Evolutionary conservation across 306 rosid genomes (phyloP), one percentile per base, ranked within the genome.

Genomic region (Medicago ruthenica): DNA sequence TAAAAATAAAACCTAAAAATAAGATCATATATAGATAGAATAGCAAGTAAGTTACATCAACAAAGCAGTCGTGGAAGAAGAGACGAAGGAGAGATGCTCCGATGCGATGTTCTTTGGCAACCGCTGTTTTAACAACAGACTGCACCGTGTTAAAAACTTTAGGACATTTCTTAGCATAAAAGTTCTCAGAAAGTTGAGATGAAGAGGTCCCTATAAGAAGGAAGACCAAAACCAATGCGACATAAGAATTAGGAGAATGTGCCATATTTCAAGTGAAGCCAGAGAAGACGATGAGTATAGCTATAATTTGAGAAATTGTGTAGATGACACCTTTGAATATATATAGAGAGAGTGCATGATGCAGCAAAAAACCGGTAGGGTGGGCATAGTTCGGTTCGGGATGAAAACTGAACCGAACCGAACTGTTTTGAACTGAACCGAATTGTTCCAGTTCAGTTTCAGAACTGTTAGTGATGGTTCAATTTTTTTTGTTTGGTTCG

Each of bases 71-170:
- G 40, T 93, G 98, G 42, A 93, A 93, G 81, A 74, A 80, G 24
- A 93, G 96, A 59, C 98, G 98, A 57, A 93, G 85, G 7, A 93
- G 86, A 53, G 96, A 92, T 20, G 96, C 98, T 8, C 95, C 98
- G 8, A 86, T 84, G 44, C 98, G 98, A 8, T 21, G 75, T 69
- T 87, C 93, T 69, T 85, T 89, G 2, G 83, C 51, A 2, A 93
- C 61, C 0, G 97, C 97, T 7, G 86, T 66, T 20, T 47, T 75
- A 34, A 93, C 90, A 8, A 83, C 92, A 1, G 83, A 69, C 37
- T 82, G 39, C 1, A 89, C 90, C 0, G 83, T 15, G 4, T 21
- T 16, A 18, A 87, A 83, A 67, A 87, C 80, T 1, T 84, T 79
- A 0, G 97, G 98, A 66, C 98, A 93, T 15, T 76, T 84, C 44